These are phyloP conservation scores for Aspergillus indologenus DNA, from an alignment of 495 filamentous ascomycete species.

Conservation along the genomic window DNA sequence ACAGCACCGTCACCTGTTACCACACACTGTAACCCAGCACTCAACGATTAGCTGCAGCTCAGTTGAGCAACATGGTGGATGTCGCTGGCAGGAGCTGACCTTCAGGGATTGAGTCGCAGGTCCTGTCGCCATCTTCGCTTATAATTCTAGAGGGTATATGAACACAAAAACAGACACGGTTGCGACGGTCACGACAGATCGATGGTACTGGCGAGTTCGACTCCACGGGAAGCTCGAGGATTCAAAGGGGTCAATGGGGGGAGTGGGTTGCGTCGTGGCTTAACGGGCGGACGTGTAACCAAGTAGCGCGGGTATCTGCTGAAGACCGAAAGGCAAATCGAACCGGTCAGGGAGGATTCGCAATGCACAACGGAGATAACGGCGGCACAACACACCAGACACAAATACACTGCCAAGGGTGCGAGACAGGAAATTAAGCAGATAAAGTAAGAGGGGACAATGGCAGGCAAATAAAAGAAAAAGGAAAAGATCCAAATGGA, in stretches of 20 bases:
- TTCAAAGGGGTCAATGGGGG: background rate
- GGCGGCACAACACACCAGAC: background rate
- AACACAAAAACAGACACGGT: slow-evolving; percentile 12
- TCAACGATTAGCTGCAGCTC: slow-evolving; percentile 26
- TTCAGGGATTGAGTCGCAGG: slow-evolving; percentile 72
- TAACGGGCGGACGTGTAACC: slow-evolving; percentile 11
- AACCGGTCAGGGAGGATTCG: slow-evolving; percentile 1
- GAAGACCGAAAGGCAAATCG: slow-evolving; percentile 7
- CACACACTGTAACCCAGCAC: slow-evolving; percentile 65
- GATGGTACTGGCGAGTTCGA: slow-evolving; percentile 10
- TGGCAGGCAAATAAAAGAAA: background rate
- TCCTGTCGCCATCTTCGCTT: slow-evolving; percentile 57
- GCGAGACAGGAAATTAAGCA: background rate
- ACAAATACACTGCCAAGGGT: slow-evolving; percentile 1
- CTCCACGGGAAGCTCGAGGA: slow-evolving; percentile 9
- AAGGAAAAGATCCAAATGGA: background rate
- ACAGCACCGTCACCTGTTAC: slow-evolving; percentile 99
- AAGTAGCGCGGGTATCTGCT: slow-evolving; percentile 20
- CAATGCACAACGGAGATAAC: background rate
- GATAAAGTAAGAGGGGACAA: background rate
- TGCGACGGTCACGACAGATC: slow-evolving; percentile 10
- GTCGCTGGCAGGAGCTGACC: slow-evolving; percentile 42
- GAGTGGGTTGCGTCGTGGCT: slow-evolving; percentile 3
- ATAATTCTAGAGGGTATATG: slow-evolving; percentile 1
- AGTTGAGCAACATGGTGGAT: slow-evolving; percentile 11